Evolutionary conservation across 2,329 filamentous ascomycete species (phyloP).

Genomic region (Pseudofabraea citricarpa): DNA sequence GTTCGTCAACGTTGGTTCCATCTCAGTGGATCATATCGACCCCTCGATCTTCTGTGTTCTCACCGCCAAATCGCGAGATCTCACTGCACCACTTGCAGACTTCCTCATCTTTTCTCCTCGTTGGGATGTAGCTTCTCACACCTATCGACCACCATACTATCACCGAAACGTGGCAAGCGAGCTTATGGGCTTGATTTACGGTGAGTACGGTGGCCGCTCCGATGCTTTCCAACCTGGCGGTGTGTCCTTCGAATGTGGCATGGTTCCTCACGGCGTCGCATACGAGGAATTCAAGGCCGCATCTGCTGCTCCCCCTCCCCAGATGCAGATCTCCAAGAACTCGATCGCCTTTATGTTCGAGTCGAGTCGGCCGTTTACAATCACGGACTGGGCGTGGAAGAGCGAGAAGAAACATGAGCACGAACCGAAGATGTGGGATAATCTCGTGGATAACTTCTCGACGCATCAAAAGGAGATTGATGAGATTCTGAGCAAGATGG

Average conservation of each 20-base stretch:
- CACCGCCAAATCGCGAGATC: slow-evolving; percentile 50
- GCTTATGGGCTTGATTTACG: slow-evolving; percentile 39
- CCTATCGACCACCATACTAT: slow-evolving; percentile 55
- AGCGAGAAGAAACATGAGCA: slow-evolving; percentile 36
- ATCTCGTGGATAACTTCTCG: slow-evolving; percentile 47
- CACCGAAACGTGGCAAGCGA: slow-evolving; percentile 48
- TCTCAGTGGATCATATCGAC: slow-evolving; percentile 61
- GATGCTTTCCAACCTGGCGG: slow-evolving; percentile 40
- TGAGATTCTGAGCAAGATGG: slow-evolving; percentile 29
- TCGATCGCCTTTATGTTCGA: slow-evolving; percentile 48
- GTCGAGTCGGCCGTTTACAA: slow-evolving; percentile 47
- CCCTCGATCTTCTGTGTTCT: slow-evolving; percentile 64
- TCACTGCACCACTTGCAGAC: slow-evolving; percentile 54
- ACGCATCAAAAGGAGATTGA: slow-evolving; percentile 41
- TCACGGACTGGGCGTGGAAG: slow-evolving; percentile 49
- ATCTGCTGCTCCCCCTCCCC: slow-evolving; percentile 37
- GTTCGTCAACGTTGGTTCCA: slow-evolving; percentile 54
- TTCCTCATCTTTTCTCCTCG: slow-evolving; percentile 65
- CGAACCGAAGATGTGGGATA: slow-evolving; percentile 49
- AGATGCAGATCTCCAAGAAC: slow-evolving; percentile 40
- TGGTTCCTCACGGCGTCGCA: slow-evolving; percentile 43
- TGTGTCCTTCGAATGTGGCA: slow-evolving; percentile 31
- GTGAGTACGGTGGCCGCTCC: slow-evolving; percentile 35
- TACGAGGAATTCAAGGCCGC: slow-evolving; percentile 41
- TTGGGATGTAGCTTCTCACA: slow-evolving; percentile 58